phyloP scores from a whole-genome alignment of 2,329 filamentous ascomycete species.

The Sclerotinia spermophila region DNA sequence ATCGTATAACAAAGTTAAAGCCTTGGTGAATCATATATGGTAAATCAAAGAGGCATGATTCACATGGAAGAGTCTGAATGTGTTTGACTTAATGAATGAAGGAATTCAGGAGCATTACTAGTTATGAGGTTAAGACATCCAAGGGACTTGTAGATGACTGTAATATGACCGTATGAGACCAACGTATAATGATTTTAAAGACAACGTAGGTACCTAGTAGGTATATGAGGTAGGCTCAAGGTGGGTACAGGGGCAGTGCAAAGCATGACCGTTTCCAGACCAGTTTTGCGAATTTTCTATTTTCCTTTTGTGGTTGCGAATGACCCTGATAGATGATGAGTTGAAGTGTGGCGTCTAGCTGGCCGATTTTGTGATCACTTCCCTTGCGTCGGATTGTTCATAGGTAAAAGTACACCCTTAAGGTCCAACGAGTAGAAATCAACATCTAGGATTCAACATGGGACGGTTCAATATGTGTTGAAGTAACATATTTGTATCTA shows the following conservation, averaged over 20 bases:
- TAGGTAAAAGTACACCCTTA: neutral
- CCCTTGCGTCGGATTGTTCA: neutral
- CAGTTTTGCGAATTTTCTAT: neutral
- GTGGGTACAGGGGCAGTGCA: neutral
- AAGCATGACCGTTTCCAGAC: neutral
- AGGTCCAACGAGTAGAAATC: no score
- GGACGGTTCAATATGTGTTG: no score
- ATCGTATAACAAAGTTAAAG: neutral
- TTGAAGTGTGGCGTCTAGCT: neutral
- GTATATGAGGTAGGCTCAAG: neutral
- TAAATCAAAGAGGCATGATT: neutral
- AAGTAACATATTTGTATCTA: no score
- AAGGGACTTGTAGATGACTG: neutral
- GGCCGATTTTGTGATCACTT: neutral
- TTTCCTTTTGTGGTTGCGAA: neutral
- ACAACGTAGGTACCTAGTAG: neutral
- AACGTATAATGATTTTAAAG: neutral
- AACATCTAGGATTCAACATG: no score
- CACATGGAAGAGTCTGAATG: neutral
- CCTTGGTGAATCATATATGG: neutral
- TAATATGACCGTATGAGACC: neutral
- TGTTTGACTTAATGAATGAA: neutral
- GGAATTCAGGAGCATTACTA: neutral
- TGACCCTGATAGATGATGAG: neutral
- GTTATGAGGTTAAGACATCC: neutral